Evolutionary conservation across 306 rosid species (phyloP).

Genomic region (Fagus crenata): DNA sequence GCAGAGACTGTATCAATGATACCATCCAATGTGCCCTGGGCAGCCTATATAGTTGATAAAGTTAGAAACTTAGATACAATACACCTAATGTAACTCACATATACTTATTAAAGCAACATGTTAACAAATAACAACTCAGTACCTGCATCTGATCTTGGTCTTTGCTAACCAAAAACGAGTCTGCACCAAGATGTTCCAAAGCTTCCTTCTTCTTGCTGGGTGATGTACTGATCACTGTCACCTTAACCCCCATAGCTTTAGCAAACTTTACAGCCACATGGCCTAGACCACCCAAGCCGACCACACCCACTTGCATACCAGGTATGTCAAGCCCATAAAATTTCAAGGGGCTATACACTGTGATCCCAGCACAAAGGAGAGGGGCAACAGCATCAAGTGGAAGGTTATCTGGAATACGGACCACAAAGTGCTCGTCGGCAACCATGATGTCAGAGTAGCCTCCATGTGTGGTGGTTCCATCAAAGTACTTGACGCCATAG

Average conservation of each 20-base stretch:
- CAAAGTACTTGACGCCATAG: background rate
- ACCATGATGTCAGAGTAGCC: constrained; percentile 36
- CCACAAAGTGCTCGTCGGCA: constrained; percentile 22
- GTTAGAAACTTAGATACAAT: background rate
- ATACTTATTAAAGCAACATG: background rate
- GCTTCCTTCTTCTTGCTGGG: constrained; percentile 21
- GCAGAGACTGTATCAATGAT: constrained; percentile 25
- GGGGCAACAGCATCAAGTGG: constrained; percentile 24
- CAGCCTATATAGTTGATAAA: background rate
- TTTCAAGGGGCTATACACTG: constrained; percentile 32
- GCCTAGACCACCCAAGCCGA: constrained; percentile 34
- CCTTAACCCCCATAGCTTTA: constrained; percentile 33
- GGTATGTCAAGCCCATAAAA: constrained; percentile 31
- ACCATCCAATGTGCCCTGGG: constrained; percentile 16
- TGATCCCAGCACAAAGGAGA: constrained; percentile 32
- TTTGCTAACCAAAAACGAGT: constrained; percentile 17
- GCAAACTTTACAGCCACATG: constrained; percentile 34
- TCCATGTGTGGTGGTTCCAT: constrained; percentile 26
- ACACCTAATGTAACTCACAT: background rate
- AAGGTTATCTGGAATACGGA: constrained; percentile 25
- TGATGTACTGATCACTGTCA: constrained; percentile 32
- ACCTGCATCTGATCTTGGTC: constrained; percentile 25
- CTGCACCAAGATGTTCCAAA: constrained; percentile 13
- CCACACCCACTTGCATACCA: constrained; percentile 28
- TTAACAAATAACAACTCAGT: background rate